Evolutionary conservation across 2,329 filamentous ascomycete genomes (phyloP), one percentile per base, ranked within the genome.

Genomic region (Rhexocercosporidium sp.): DNA sequence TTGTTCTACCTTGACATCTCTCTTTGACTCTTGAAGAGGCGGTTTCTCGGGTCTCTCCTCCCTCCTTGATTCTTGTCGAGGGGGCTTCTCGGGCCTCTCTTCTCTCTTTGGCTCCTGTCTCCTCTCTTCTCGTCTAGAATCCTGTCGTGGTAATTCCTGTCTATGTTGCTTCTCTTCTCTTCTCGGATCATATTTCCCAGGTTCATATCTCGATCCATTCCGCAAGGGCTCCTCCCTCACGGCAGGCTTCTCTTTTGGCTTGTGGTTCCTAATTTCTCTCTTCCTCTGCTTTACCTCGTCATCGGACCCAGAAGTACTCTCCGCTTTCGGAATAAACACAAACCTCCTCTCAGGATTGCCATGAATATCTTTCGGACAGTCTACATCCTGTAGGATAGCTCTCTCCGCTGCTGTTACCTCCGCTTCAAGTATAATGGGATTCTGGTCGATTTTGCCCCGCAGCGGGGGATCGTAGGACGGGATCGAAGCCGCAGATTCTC

Each of bases 361-460:
- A 53, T 74, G 66, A 18, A 66, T 59, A 29, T 73, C 69, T 27
- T 70, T 70, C 11, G 67, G 54, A 51, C 44, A 53, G 56, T 72
- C 71, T 61, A 71, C 65, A 41, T 67, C 64, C 51, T 76, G 74
- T 27, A 76, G 65, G 31, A 71, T 74, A 37, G 70, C 68, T 44
- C 69, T 70, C 47, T 77, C 75, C 20, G 76, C 66, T 70, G 72
- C 65, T 39, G 78, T 76, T 41, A 76, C 77, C 54, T 81, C 78
- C 16, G 91, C 85, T 65, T 90, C 88, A 64, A 90, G 79, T 27
- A 94, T 81, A 59, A 94, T 82, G 14, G 88, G 88, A 29, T 88
- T 80, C 74, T 94, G 92, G 62, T 94, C 90, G 66, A 90, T 78
- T 6, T 86, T 85, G 46, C 92, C 92, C 65, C 86, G 86, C 66